phyloP scores from a whole-genome alignment of 2,329 filamentous ascomycete species.

The Botryotinia convoluta region DNA sequence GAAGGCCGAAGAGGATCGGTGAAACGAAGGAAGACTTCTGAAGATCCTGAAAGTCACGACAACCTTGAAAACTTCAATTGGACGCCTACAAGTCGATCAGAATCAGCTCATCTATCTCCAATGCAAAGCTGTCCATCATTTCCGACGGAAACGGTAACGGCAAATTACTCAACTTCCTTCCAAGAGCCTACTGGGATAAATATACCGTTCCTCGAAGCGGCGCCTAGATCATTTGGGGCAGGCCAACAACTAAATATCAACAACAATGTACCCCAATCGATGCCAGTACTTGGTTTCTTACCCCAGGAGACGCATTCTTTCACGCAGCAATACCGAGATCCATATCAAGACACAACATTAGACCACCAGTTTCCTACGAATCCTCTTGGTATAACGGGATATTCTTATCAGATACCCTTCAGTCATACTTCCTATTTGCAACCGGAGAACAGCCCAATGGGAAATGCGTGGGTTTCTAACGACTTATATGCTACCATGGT shows the following conservation, averaged over 20 bases:
- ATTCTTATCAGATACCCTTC: neutral
- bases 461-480: slow-evolving; percentile 29
- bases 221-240: neutral
- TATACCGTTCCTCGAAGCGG: neutral
- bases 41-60: neutral
- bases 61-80: slow-evolving; percentile 5
- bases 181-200: neutral
- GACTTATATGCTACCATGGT: slow-evolving; percentile 33
- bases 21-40: slow-evolving; percentile 24
- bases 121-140: neutral
- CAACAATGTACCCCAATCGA: neutral
- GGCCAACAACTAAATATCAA: neutral
- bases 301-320: slow-evolving; percentile 1
- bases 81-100: neutral
- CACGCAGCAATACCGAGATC: slow-evolving; percentile 5
- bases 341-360: slow-evolving; percentile 1
- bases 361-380: slow-evolving; percentile 7
- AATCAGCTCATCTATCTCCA: slow-evolving; percentile 13
- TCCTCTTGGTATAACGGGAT: neutral
- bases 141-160: neutral
- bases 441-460: slow-evolving; percentile 14
- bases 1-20: slow-evolving; percentile 3
- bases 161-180: neutral
- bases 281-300: neutral
- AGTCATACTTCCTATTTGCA: slow-evolving; percentile 8